Evolutionary conservation across 139 green algal genomes (phyloP), one percentile per base, ranked within the genome.

Genomic region (Chlorella sp.): DNA sequence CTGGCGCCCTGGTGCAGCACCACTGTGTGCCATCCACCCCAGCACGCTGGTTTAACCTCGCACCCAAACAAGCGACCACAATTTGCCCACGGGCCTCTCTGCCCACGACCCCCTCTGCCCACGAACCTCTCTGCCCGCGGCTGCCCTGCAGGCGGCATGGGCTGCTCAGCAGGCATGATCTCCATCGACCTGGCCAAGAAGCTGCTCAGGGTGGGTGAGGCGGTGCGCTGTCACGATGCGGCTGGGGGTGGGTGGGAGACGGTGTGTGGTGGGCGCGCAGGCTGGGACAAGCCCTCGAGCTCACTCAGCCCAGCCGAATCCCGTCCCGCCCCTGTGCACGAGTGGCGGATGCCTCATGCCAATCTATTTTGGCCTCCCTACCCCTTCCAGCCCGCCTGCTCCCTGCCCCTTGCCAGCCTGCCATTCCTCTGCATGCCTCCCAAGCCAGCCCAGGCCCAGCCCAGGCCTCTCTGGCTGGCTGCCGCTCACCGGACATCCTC

Each of bases 131-230:
- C n/a, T n/a, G n/a, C 14, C 30, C 4, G 22, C 2, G 30, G 7
- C 66, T 24, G 68, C 26, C 28, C 66, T 80, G 68, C 84, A 88
- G 84, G 87, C 40, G 96, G 96, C 68, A 98, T 98, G 96, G 96
- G 96, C 39, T 98, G 96, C 93, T 96, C 92, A 34, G 96, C 96
- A 12, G 96, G 96, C 39, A 94, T 98, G 12, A 96, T 98, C 42
- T 91, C 96, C 2, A 88, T 99, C 34, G 94, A 94, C 71, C 93
- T 98, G 60, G 96, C 96, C 12, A 89, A 91, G 22, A 92, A 97
- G 89, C 71, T 97, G 66, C 95, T 97, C 66, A 69, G 86, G 76
- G 61, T 91, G 53, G 24, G 93, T 34, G 75, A 68, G 14, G 42
- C 64, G 15, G 81, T 71, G 71, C 14, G 71, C 14, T 53, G 34